Conservation (phyloP, 805 yeast species). For the Ogataea thermomethanolica region DNA sequence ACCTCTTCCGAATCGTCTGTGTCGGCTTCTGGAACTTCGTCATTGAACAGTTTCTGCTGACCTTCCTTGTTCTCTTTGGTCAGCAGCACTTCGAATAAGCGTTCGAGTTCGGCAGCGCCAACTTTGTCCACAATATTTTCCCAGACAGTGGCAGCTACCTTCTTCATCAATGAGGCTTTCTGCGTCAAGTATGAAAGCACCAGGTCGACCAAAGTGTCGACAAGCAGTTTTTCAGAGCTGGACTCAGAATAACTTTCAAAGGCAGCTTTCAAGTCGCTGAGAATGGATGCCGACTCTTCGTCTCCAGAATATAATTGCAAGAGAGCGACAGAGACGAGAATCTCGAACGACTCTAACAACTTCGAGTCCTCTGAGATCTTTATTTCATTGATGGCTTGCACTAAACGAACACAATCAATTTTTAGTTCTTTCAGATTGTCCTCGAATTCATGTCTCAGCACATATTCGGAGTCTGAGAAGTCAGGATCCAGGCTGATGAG, state of each 20-base stretch:
- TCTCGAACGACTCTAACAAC: slow-evolving; percentile 55
- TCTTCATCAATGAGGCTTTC: slow-evolving; percentile 54
- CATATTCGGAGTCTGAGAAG: slow-evolving; percentile 15
- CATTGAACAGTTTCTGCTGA: slow-evolving; percentile 65
- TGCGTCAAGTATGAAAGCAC: slow-evolving; percentile 55
- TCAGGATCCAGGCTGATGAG: slow-evolving; percentile 14
- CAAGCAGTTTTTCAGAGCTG: slow-evolving; percentile 35
- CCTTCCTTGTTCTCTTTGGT: slow-evolving; percentile 82
- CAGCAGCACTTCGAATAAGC: slow-evolving; percentile 51
- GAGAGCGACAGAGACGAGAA: slow-evolving; percentile 71
- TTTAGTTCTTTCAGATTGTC: slow-evolving; percentile 51
- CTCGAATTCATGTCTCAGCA: slow-evolving; percentile 43
- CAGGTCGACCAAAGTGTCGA: slow-evolving; percentile 45
- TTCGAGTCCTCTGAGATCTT: slow-evolving; percentile 29
- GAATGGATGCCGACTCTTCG: slow-evolving; percentile 68
- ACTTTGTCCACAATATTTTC: slow-evolving; percentile 50
- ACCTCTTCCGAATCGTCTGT: slow-evolving; percentile 32
- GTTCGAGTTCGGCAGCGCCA: slow-evolving; percentile 41
- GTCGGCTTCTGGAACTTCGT: slow-evolving; percentile 40
- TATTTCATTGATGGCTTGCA: slow-evolving; percentile 41
- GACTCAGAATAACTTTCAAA: slow-evolving; percentile 46
- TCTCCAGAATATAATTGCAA: slow-evolving; percentile 76
- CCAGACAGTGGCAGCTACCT: slow-evolving; percentile 46
- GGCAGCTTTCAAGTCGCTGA: slow-evolving; percentile 68
- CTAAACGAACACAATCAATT: slow-evolving; percentile 44